Conservation (phyloP, 148 eudicot genomes). For the Agrostemma githago region DNA sequence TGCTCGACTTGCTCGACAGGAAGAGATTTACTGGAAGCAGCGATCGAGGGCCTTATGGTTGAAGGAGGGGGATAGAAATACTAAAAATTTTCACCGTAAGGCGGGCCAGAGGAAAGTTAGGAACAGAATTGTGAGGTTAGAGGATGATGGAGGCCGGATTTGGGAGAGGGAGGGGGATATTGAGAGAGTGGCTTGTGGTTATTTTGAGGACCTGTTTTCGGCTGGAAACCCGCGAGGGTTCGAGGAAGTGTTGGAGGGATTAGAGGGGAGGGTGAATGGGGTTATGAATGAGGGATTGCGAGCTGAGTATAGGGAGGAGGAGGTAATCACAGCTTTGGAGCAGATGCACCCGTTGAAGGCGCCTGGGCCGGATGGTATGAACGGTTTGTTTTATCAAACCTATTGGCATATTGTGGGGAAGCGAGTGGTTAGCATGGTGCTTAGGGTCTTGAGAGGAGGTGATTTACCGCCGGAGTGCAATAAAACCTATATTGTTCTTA, state of each 20-base stretch:
- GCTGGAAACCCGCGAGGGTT: background rate
- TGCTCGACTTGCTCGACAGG: background rate
- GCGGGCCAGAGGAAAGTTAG: background rate
- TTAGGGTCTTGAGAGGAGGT: background rate
- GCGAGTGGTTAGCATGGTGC: background rate
- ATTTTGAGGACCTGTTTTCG: background rate
- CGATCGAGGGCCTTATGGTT: too few relatives aligned
- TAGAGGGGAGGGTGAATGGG: background rate
- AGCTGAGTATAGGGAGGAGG: background rate
- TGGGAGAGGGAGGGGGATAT: background rate
- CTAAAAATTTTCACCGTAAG: background rate
- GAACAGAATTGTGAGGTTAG: background rate
- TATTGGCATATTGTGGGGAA: background rate
- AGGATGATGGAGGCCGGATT: background rate
- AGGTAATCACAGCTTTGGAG: background rate
- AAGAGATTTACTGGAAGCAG: background rate
- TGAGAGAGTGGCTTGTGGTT: background rate
- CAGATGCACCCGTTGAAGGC: background rate
- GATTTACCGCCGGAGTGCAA: background rate
- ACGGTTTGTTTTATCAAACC: too few relatives aligned
- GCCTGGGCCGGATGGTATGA: background rate
- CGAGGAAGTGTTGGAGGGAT: background rate
- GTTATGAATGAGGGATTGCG: background rate
- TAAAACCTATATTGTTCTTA: background rate
- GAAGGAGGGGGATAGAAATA: background rate